Conservation (phyloP, 495 filamentous ascomycete species). For the Aspergillus ellipticus region DNA sequence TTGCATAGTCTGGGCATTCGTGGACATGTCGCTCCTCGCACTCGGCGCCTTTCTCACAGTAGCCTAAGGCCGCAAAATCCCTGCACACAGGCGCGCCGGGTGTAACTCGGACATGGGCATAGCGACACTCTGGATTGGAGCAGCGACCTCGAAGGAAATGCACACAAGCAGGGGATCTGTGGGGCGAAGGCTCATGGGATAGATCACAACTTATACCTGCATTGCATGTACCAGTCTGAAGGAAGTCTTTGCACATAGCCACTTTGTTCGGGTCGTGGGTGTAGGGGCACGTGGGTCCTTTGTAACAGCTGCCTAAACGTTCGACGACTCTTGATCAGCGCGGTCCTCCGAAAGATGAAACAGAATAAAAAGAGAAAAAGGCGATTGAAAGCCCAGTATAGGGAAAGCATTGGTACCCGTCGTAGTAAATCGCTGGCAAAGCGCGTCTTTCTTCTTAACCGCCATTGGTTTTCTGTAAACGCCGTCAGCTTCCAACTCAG, state of each 20-base stretch:
- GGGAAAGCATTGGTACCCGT: slow-evolving; percentile 64
- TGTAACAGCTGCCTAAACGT: slow-evolving; percentile 70
- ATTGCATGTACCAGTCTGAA: slow-evolving; percentile 74
- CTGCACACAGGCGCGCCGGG: slow-evolving; percentile 80
- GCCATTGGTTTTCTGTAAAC: slow-evolving; percentile 40
- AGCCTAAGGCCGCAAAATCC: slow-evolving; percentile 80
- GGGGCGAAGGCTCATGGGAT: slow-evolving; percentile 82
- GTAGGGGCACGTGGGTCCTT: slow-evolving; percentile 76
- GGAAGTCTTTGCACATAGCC: slow-evolving; percentile 84
- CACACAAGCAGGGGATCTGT: slow-evolving; percentile 82
- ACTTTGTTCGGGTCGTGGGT: slow-evolving; percentile 84
- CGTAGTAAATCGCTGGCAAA: slow-evolving; percentile 84
- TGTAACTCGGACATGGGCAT: slow-evolving; percentile 81
- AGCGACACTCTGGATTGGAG: slow-evolving; percentile 82
- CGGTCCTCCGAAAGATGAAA: slow-evolving; percentile 1
- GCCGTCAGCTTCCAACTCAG: slow-evolving; percentile 20
- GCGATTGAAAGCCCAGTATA: slow-evolving; percentile 2
- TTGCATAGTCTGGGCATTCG: slow-evolving; percentile 95
- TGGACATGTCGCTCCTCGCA: slow-evolving; percentile 81
- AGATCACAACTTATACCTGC: slow-evolving; percentile 84
- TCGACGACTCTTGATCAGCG: slow-evolving; percentile 28
- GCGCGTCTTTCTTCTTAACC: slow-evolving; percentile 68
- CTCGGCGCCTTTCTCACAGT: slow-evolving; percentile 76
- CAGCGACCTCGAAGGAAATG: slow-evolving; percentile 91
- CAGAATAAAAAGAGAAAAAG: slow-evolving; percentile 9